These are phyloP conservation scores for Aquilaria sinensis DNA, from an alignment of 345 rosid genomes.

Conservation along the genomic window DNA sequence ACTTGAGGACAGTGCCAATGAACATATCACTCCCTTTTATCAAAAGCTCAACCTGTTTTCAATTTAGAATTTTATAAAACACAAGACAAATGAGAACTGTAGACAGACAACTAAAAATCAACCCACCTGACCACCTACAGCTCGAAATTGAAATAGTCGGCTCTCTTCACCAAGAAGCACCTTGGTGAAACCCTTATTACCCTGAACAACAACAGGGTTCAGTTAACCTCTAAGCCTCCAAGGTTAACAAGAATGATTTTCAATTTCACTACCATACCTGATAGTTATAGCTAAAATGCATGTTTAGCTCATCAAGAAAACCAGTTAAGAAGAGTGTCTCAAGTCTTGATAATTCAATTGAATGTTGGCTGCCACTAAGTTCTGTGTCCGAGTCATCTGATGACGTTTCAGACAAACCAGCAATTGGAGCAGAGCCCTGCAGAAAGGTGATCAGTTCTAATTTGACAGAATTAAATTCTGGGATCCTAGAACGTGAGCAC, in stretches of 20 bases:
- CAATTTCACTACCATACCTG: conserved; percentile 38
- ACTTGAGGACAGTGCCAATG: conserved; percentile 77
- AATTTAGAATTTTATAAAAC: conserved; percentile 15
- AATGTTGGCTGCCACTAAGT: conserved; percentile 27
- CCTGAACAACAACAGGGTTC: conserved; percentile 34
- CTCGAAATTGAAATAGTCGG: conserved; percentile 75
- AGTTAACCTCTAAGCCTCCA: conserved; percentile 8
- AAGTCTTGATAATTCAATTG: conserved; percentile 31
- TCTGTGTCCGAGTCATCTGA: conserved; percentile 77
- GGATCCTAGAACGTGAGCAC: background rate
- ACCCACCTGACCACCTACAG: conserved; percentile 89
- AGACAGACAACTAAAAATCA: conserved; percentile 6
- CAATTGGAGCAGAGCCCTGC: conserved; percentile 82
- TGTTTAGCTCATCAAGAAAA: conserved; percentile 84
- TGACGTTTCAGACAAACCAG: conserved; percentile 83
- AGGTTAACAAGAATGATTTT: conserved; percentile 10
- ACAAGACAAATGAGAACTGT: conserved; percentile 16
- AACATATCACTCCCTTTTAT: conserved; percentile 73
- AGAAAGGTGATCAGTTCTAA: conserved; percentile 6
- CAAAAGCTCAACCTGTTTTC: conserved; percentile 76
- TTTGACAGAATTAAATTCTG: background rate
- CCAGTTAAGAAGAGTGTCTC: conserved; percentile 79
- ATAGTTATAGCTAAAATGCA: conserved; percentile 58
- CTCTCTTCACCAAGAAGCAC: conserved; percentile 80
- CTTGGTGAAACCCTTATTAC: conserved; percentile 47